Base-by-base conservation (phyloP, 1,284 basidiomycete species). In the Afroboletus lepidellus region DNA sequence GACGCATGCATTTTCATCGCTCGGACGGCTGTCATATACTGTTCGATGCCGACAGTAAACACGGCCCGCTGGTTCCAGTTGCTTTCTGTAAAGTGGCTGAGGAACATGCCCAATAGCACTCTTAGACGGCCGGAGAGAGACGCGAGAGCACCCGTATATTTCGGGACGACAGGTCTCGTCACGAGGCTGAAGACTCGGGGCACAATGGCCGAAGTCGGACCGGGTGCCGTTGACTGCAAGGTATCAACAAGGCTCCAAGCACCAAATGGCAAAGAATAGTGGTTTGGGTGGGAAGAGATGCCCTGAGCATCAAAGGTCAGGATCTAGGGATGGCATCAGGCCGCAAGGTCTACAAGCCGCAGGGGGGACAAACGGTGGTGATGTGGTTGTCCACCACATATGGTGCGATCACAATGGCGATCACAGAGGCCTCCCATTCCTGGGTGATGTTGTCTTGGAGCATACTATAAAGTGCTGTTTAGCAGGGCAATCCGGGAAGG, bases 211-310 rank as follows among this genome's bases (percentile, higher is more conserved):
- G 39, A 55, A 41, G 57, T 37, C 12, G 45, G 32, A 57, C 24
- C 56, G 27, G 44, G 43, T 39, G 52, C 51, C 39, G 53, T 60
- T 24, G 57, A 60, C 39, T 55, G 66, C 51, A 60, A 56, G 38
- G 61, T 70, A 52, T 45, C 57, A 38, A 80, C 69, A 25, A 84
- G 71, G 39, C 71, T 66, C 42, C 70, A 67, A 34, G 75, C 76
- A 45, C 89, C 87, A 39, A 69, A 61, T n/a, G 80, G 80, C 20
- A 95, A 73, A 0, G 92, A 86, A 51, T 78, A 78, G 70, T 99
- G 96, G 69, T 99, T 99, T 1, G 91, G 87, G 65, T 99, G 96
- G 0, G 75, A 77, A 8, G 94, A 94, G 5, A 99, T 77, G 1
- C 97, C 96, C 4, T 67, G 59, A 0, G 70, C 57, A 72, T 99